phyloP scores from a whole-genome alignment of 2,329 filamentous ascomycete genomes.

The Colletotrichum magnum region DNA sequence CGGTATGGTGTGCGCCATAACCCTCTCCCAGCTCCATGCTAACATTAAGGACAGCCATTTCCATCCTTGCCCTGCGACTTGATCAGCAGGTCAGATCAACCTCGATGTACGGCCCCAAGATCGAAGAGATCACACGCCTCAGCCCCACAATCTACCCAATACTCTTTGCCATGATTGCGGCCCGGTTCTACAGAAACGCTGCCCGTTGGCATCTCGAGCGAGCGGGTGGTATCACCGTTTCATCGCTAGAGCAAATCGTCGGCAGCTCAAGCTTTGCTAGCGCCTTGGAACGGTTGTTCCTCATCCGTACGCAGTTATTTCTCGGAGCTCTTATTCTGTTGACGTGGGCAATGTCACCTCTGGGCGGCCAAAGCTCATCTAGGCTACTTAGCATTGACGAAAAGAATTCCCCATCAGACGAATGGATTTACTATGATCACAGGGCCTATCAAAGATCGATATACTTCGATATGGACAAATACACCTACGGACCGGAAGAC shows the following conservation, averaged over 20 bases:
- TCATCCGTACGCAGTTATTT: too few relatives aligned
- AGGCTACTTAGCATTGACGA: too few relatives aligned
- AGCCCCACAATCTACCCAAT: conserved; percentile 26
- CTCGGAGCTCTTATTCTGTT: too few relatives aligned
- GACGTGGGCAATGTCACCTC: conserved; percentile 21
- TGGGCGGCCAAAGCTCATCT: too few relatives aligned
- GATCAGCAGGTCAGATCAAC: not conserved
- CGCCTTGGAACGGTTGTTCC: too few relatives aligned
- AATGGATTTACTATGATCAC: too few relatives aligned
- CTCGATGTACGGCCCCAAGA: not conserved
- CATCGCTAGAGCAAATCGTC: conserved; percentile 19
- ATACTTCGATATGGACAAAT: not conserved
- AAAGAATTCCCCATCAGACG: too few relatives aligned
- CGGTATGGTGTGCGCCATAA: too few relatives aligned
- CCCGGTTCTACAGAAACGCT: conserved; percentile 4
- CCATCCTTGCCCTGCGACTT: not conserved
- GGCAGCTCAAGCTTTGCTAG: conserved; percentile 30
- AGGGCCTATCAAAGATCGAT: too few relatives aligned
- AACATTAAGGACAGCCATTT: not conserved
- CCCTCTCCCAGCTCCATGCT: not conserved
- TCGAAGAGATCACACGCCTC: conserved; percentile 21
- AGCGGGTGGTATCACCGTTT: conserved; percentile 11
- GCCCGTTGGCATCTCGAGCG: conserved; percentile 14
- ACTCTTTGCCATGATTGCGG: conserved; percentile 23
- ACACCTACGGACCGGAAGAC: not conserved